Evolutionary conservation across 2,329 filamentous ascomycete species (phyloP).

Genomic region (Coniochaeta prunicola): DNA sequence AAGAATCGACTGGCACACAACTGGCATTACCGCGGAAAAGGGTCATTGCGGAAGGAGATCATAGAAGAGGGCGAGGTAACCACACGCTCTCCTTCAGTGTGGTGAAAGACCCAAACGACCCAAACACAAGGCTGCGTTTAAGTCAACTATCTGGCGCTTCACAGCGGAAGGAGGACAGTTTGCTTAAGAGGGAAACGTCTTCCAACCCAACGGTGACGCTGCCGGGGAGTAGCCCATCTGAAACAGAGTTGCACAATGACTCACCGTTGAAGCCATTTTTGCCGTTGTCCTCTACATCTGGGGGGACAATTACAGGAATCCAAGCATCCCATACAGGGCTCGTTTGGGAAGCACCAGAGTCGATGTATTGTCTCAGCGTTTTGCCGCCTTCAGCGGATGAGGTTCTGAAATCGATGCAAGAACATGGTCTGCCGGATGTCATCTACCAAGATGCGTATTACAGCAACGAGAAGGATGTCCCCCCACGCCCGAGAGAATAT

Average conservation of each 20-base stretch:
- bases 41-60: constrained; percentile 21
- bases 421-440: constrained; percentile 54
- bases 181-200: constrained; percentile 25
- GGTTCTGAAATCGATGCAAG: constrained; percentile 49
- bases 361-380: constrained; percentile 22
- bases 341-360: constrained; percentile 10
- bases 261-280: neutral
- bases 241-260: neutral
- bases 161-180: constrained; percentile 36
- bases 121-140: constrained; percentile 53
- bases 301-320: neutral
- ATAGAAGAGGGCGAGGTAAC: constrained; percentile 27
- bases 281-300: neutral
- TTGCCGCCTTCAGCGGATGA: constrained; percentile 28
- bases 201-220: constrained; percentile 16
- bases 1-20: neutral
- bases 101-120: constrained; percentile 68
- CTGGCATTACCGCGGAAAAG: constrained; percentile 16
- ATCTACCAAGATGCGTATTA: constrained; percentile 86
- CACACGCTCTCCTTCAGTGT: constrained; percentile 57
- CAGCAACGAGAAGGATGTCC: constrained; percentile 76
- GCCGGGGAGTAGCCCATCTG: neutral
- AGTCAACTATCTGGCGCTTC: constrained; percentile 54
- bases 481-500: constrained; percentile 70
- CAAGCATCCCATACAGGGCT: constrained; percentile 2